Percentiles rank a stretch among this genome's conserved stretches.
These are phyloP conservation scores for Allium cepa DNA, from an alignment of 106 monocot genomes.

Conservation along the genomic window DNA sequence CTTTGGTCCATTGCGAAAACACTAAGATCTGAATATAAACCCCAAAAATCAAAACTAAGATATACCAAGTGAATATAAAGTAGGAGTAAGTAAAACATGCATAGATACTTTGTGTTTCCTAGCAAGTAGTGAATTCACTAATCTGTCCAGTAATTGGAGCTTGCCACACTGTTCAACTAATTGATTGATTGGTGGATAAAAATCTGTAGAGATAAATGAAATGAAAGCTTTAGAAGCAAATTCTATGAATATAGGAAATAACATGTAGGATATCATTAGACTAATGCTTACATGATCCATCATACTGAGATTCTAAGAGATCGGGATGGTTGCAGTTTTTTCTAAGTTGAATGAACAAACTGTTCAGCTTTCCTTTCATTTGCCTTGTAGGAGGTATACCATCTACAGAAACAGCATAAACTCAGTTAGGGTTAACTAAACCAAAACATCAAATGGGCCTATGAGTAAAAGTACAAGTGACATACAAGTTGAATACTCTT, in stretches of 20 bases:
- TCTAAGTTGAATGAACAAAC: constrained; percentile 72
- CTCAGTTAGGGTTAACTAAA: too few species aligned
- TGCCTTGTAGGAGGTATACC: constrained; percentile 42
- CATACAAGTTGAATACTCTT: neutral
- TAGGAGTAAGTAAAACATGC: neutral
- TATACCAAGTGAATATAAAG: too few species aligned
- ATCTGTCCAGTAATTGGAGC: constrained; percentile 67
- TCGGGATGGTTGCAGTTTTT: constrained; percentile 97
- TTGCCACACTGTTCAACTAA: constrained; percentile 87
- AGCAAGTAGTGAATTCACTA: constrained; percentile 49
- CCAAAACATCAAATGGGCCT: too few species aligned
- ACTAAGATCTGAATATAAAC: constrained; percentile 65
- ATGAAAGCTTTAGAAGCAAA: neutral
- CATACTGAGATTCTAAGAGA: constrained; percentile 64
- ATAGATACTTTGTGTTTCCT: constrained; percentile 76
- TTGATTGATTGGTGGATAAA: constrained; percentile 69
- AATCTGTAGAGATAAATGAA: constrained; percentile 18
- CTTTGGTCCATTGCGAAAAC: constrained; percentile 89
- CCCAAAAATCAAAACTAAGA: neutral
- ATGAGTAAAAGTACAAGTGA: neutral
- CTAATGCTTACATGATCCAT: constrained; percentile 34
- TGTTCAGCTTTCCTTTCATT: constrained; percentile 70
- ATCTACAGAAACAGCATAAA: neutral
- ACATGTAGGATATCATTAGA: neutral
- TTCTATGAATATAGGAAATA: neutral